phyloP scores from a whole-genome alignment of 2,329 filamentous ascomycete species.

The Dothideomycetes sp. region DNA sequence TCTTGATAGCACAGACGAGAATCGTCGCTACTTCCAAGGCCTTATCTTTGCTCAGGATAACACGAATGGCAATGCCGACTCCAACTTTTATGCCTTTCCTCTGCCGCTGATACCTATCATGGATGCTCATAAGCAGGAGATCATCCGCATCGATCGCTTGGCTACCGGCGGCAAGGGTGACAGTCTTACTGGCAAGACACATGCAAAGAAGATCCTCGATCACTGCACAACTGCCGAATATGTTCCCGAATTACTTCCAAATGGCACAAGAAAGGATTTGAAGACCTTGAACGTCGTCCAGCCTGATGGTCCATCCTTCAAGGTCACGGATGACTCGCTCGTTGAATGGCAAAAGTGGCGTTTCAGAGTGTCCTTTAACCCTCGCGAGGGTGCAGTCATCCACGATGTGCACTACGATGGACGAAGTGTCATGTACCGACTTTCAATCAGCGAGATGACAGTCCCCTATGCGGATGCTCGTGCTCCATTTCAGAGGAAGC shows the following conservation, averaged over 20 bases:
- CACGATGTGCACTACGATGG: slow-evolving; percentile 60
- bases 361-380: slow-evolving; percentile 58
- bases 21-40: slow-evolving; percentile 19
- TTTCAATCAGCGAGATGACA: slow-evolving; percentile 59
- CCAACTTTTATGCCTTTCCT: slow-evolving; percentile 22
- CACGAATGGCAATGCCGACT: slow-evolving; percentile 31
- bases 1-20: slow-evolving; percentile 17
- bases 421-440: slow-evolving; percentile 53
- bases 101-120: slow-evolving; percentile 21
- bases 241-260: slow-evolving; percentile 25
- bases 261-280: slow-evolving; percentile 28
- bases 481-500: slow-evolving; percentile 54
- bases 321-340: slow-evolving; percentile 33
- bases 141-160: slow-evolving; percentile 20
- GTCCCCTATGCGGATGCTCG: slow-evolving; percentile 30
- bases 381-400: slow-evolving; percentile 58
- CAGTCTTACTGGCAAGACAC: slow-evolving; percentile 25
- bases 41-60: slow-evolving; percentile 19
- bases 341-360: slow-evolving; percentile 41
- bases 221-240: slow-evolving; percentile 45
- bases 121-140: slow-evolving; percentile 23
- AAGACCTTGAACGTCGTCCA: slow-evolving; percentile 67
- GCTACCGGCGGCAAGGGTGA: slow-evolving; percentile 20
- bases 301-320: slow-evolving; percentile 57
- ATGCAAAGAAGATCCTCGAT: slow-evolving; percentile 26